phyloP scores from a whole-genome alignment of 371 early-diverging fungal species.

The Zychaea mexicana region DNA sequence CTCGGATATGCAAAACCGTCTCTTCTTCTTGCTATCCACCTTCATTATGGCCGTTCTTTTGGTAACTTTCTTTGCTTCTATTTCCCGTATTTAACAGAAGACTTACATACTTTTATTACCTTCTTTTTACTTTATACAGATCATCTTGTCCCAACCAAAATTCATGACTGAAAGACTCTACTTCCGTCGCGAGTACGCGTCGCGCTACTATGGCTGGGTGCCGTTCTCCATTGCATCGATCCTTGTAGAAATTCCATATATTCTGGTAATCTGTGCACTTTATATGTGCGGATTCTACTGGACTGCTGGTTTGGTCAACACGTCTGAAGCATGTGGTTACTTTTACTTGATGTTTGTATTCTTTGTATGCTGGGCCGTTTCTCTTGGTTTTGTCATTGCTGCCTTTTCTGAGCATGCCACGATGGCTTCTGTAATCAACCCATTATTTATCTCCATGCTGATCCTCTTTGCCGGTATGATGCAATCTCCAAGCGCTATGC shows the following conservation, averaged over 20 bases:
- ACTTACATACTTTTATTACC: background rate
- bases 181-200: constrained; percentile 67
- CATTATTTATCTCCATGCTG: constrained; percentile 57
- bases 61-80: background rate
- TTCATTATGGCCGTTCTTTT: constrained; percentile 52
- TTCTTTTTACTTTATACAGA: background rate
- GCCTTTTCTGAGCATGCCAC: constrained; percentile 30
- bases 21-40: constrained; percentile 68
- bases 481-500: constrained; percentile 60
- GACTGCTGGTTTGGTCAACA: constrained; percentile 59
- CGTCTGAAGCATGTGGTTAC: constrained; percentile 47
- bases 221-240: constrained; percentile 56
- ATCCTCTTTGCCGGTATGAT: constrained; percentile 69
- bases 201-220: constrained; percentile 67
- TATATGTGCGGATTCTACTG: constrained; percentile 66
- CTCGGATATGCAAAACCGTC: constrained; percentile 62
- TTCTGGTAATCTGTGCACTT: constrained; percentile 42
- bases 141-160: constrained; percentile 50
- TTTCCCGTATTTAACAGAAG: background rate
- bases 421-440: constrained; percentile 65
- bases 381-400: constrained; percentile 69
- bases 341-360: constrained; percentile 59
- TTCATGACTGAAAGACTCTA: constrained; percentile 67
- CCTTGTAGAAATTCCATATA: constrained; percentile 57
- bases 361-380: constrained; percentile 62